Base-by-base conservation (phyloP, 2,329 filamentous ascomycete genomes). In the Coleophoma eucalyptorum region DNA sequence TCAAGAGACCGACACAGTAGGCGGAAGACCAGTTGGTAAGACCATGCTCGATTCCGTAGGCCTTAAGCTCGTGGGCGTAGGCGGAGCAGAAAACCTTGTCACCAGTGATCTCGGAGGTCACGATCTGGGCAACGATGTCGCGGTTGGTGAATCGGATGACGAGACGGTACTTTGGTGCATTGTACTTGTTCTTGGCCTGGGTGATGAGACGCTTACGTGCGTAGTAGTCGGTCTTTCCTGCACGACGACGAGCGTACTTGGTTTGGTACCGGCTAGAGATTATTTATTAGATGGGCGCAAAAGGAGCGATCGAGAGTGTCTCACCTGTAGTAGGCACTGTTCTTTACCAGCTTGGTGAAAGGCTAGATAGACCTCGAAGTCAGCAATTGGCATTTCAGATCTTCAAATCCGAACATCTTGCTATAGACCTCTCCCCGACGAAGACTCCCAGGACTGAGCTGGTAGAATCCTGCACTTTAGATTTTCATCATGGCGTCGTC, bases 161-260 rank as follows among this genome's bases (percentile, higher is more conserved):
- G 71, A 99, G 88, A 72, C 94, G 90, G 88, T 99, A 97, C 86
- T 99, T 99, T 78, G 94, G 94, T 60, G 94, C 89, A 80, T 96
- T 96, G 89, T 97, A 99, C 89, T 99, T 99, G 90, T 99, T 99
- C 90, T 97, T 99, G 80, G 94, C 94, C 85, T 99, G 94, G 81
- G 90, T 92, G 83, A 97, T 94, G 77, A 99, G 84, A 72, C 94
- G 89, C 90, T 97, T 97, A 76, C 94, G 93, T 73, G 94, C 94
- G 77, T 97, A 97, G 90, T 99, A 99, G 76, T 99, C 94, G 81
- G 94, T 99, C 89, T 99, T 99, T 74, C 94, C 94, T 70, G 87
- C 72, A 65, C 90, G 86, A 78, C 94, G 87, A 75, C 94, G 92
- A 84, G 91, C 94, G 89, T 97, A 99, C 88, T 99, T 99, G 74